Evolutionary conservation across 495 filamentous ascomycete species (phyloP).

Genomic region (Lasiosphaeris hirsuta): DNA sequence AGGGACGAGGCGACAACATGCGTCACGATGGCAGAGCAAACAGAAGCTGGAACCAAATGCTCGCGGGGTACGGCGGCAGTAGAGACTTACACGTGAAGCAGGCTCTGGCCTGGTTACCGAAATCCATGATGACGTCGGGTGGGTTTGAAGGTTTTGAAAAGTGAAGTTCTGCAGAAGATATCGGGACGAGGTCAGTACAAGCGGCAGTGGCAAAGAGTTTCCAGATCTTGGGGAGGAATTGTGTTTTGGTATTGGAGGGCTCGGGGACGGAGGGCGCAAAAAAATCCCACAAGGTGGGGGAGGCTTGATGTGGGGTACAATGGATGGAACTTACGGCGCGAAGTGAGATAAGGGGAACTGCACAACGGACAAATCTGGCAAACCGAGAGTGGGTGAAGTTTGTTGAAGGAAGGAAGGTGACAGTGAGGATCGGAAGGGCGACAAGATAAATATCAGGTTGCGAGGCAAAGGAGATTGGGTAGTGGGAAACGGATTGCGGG

Average conservation of each 20-base stretch:
- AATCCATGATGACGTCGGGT: constrained; percentile 38
- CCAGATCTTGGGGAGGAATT: constrained; percentile 13
- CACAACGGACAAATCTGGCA: background rate
- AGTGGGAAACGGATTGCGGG: constrained; percentile 23
- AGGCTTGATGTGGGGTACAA: constrained; percentile 21
- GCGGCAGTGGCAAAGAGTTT: constrained; percentile 21
- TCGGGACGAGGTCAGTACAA: constrained; percentile 17
- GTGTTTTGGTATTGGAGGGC: constrained; percentile 24
- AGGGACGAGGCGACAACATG: constrained; percentile 12
- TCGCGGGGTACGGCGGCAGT: constrained; percentile 9
- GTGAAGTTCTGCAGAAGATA: constrained; percentile 1
- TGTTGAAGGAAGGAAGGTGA: constrained; percentile 4
- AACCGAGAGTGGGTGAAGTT: constrained; percentile 1
- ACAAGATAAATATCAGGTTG: constrained; percentile 22
- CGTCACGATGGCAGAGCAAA: constrained; percentile 22
- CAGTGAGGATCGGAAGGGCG: constrained; percentile 17
- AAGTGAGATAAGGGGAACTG: constrained; percentile 5
- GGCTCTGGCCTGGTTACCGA: constrained; percentile 31
- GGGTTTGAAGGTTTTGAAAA: constrained; percentile 3
- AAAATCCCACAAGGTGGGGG: constrained; percentile 24
- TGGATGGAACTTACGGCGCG: constrained; percentile 8
- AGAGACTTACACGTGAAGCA: constrained; percentile 50
- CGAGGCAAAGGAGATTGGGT: constrained; percentile 5
- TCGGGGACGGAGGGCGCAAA: constrained; percentile 15
- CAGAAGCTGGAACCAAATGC: constrained; percentile 18